These are phyloP conservation scores for Zygotorulaspora florentina DNA, from an alignment of 805 yeast species.

Conservation along the genomic window DNA sequence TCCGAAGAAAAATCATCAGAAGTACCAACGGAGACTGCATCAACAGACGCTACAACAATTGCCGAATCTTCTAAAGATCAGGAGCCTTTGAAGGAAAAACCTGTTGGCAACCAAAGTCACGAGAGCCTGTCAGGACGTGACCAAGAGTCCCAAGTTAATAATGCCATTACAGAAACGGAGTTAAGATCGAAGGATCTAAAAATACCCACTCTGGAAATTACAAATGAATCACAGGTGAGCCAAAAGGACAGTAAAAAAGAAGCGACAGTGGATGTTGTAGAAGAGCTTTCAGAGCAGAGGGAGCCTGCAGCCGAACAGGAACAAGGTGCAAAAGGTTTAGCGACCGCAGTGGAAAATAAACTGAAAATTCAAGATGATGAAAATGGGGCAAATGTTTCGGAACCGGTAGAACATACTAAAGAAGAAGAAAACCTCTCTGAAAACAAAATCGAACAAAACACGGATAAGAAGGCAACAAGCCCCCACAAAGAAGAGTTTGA, in stretches of 20 bases:
- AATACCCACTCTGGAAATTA: neutral
- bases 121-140: no score
- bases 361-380: neutral
- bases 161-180: neutral
- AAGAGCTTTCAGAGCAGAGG: slow-evolving; percentile 1
- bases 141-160: neutral
- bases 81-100: neutral
- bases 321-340: neutral
- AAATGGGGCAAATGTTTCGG: neutral
- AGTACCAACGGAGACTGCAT: slow-evolving; percentile 5
- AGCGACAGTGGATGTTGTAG: no score
- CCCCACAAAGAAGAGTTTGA: slow-evolving; percentile 27
- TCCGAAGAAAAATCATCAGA: slow-evolving; percentile 10
- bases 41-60: neutral
- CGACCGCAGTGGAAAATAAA: neutral
- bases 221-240: neutral
- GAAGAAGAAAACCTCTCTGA: neutral
- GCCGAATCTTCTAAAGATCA: neutral
- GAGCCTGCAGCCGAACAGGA: neutral
- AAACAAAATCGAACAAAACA: slow-evolving; percentile 1
- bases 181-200: neutral
- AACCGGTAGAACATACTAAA: slow-evolving; percentile 5
- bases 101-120: neutral
- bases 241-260: slow-evolving; percentile 9
- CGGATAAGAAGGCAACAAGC: slow-evolving; percentile 4